Conservation (phyloP, 106 monocot species). For the Phalaenopsis equestris region DNA sequence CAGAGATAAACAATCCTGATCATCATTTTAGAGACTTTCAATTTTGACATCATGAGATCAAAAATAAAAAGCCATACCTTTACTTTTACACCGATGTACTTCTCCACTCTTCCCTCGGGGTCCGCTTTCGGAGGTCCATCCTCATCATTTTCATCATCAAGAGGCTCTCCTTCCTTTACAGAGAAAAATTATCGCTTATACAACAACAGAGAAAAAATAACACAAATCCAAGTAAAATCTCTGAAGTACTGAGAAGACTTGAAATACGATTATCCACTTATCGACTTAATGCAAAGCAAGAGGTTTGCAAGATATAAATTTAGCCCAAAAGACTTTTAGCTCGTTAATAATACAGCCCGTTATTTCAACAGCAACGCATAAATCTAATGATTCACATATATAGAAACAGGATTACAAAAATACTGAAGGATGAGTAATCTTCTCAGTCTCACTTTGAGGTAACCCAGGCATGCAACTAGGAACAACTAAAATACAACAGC, state of each 20-base stretch:
- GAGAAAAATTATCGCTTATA: neutral
- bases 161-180: conserved; percentile 79
- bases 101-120: conserved; percentile 95
- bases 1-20: neutral
- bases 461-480: neutral
- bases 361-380: too few relatives aligned
- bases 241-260: too few relatives aligned
- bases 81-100: conserved; percentile 97
- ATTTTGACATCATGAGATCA: neutral
- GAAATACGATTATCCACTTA: too few relatives aligned
- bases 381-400: too few relatives aligned
- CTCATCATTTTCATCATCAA: conserved; percentile 76
- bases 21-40: neutral
- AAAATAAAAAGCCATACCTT: conserved; percentile 38
- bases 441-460: neutral
- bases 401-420: too few relatives aligned
- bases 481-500: neutral
- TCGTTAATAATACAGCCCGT: too few relatives aligned
- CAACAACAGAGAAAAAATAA: neutral
- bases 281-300: too few relatives aligned
- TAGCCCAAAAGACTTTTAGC: too few relatives aligned
- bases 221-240: too few relatives aligned
- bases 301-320: too few relatives aligned
- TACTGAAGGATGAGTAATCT: too few relatives aligned
- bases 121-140: conserved; percentile 71